Conservation (phyloP, 345 rosid genomes). For the Linum tenue region DNA sequence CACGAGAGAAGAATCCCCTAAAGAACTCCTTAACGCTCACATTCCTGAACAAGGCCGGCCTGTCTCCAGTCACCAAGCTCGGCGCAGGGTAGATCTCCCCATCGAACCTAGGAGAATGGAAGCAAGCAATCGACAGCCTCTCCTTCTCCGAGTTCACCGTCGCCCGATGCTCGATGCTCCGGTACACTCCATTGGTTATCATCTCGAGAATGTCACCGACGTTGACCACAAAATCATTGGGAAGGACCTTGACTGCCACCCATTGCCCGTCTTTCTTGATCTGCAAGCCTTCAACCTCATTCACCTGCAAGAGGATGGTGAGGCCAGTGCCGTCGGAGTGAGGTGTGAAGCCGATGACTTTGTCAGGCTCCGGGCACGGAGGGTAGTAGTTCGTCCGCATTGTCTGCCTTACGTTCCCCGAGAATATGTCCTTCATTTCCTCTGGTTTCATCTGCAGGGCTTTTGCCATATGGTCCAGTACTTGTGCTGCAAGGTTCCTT, state of each 20-base stretch:
- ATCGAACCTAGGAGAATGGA: constrained; percentile 20
- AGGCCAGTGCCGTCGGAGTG: constrained; percentile 25
- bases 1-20: constrained; percentile 29
- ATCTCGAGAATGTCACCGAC: constrained; percentile 31
- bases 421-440: constrained; percentile 15
- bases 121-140: constrained; percentile 22
- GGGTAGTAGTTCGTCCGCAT: constrained; percentile 31
- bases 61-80: constrained; percentile 23
- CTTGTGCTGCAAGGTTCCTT: constrained; percentile 4
- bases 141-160: background rate
- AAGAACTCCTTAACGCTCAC: constrained; percentile 28
- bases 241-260: constrained; percentile 26
- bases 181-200: constrained; percentile 31
- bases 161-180: constrained; percentile 43
- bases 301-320: constrained; percentile 24
- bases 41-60: constrained; percentile 27
- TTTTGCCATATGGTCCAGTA: constrained; percentile 10
- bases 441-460: constrained; percentile 8
- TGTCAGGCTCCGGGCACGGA: constrained; percentile 22
- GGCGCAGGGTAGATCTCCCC: constrained; percentile 35
- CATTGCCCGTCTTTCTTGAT: constrained; percentile 18
- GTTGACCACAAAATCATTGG: constrained; percentile 27
- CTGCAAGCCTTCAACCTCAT: constrained; percentile 22
- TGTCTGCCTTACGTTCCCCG: constrained; percentile 15
- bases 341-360: constrained; percentile 25